Conservation (phyloP, 345 rosid species). For the Aethionema arabicum region DNA sequence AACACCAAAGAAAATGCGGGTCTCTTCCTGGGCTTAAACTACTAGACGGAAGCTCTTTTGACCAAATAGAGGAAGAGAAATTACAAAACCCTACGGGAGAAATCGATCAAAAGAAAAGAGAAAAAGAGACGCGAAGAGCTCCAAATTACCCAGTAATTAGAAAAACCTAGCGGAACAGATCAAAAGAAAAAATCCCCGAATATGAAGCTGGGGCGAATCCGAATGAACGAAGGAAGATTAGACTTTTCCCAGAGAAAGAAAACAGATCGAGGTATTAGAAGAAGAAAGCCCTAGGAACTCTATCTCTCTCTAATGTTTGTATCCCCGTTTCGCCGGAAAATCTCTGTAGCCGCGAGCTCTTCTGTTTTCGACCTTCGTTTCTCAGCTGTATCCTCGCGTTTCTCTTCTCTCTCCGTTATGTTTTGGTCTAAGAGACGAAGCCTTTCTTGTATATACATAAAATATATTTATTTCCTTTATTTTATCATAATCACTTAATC, state of each 20-base stretch:
- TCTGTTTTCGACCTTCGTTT: slow-evolving; percentile 35
- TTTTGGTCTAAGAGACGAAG: slow-evolving; percentile 58
- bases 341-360: slow-evolving; percentile 31
- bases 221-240: slow-evolving; percentile 27
- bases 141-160: neutral
- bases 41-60: slow-evolving; percentile 1
- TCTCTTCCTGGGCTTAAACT: slow-evolving; percentile 33
- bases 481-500: too few relatives aligned
- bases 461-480: too few relatives aligned
- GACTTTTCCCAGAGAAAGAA: slow-evolving; percentile 15
- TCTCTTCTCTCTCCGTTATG: slow-evolving; percentile 37
- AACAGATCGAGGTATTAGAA: slow-evolving; percentile 47
- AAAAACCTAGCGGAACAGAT: slow-evolving; percentile 50
- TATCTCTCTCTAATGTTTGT: slow-evolving; percentile 38
- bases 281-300: slow-evolving; percentile 34
- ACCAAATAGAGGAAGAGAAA: slow-evolving; percentile 21
- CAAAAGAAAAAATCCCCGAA: slow-evolving; percentile 33
- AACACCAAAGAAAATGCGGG: slow-evolving; percentile 53
- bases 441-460: slow-evolving; percentile 15
- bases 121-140: slow-evolving; percentile 1
- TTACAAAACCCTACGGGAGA: slow-evolving; percentile 36
- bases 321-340: slow-evolving; percentile 32
- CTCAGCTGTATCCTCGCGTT: slow-evolving; percentile 35
- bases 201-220: slow-evolving; percentile 31
- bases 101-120: slow-evolving; percentile 25